A percentile compares a stretch with the other conserved stretches of the same genome.
phyloP scores from a whole-genome alignment of 1,284 basidiomycete genomes.

The Cutaneotrichosporon dermatis region DNA sequence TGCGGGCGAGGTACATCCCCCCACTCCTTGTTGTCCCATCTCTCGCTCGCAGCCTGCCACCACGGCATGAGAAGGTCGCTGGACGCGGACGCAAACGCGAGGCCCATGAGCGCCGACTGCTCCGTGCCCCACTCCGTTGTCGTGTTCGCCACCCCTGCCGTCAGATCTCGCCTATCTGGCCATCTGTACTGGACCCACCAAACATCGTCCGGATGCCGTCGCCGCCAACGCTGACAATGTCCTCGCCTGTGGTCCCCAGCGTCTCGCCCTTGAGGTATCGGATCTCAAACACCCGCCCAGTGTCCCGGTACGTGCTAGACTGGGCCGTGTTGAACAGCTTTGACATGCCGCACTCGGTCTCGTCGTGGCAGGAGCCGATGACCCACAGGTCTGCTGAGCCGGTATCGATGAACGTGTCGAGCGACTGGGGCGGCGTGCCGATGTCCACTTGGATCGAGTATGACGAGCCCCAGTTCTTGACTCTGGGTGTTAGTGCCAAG shows the following conservation, averaged over 20 bases:
- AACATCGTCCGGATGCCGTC: neutral
- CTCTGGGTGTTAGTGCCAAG: slow-evolving; percentile 19
- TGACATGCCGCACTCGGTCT: slow-evolving; percentile 17
- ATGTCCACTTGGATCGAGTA: slow-evolving; percentile 32
- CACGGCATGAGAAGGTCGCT: neutral
- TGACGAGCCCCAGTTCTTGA: slow-evolving; percentile 35
- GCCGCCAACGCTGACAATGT: neutral
- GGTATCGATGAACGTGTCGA: slow-evolving; percentile 58
- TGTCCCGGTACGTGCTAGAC: slow-evolving; percentile 32
- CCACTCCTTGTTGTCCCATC: neutral
- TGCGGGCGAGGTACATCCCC: slow-evolving; percentile 1
- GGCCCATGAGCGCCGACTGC: neutral
- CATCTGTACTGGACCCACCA: neutral
- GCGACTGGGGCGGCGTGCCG: slow-evolving; percentile 51
- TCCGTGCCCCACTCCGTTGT: neutral
- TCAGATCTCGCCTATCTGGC: neutral
- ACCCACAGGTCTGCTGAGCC: slow-evolving; percentile 57
- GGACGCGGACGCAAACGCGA: neutral
- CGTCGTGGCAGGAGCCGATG: slow-evolving; percentile 22
- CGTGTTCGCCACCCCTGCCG: neutral
- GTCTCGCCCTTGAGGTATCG: neutral
- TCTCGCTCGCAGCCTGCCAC: neutral
- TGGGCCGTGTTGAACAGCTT: slow-evolving; percentile 14
- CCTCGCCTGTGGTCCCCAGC: neutral
- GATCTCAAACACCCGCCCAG: slow-evolving; percentile 2